A percentile compares a stretch with the other conserved stretches of the same genome.
Evolutionary conservation across 148 eudicot species (phyloP).

Genomic region (Camellia lanceoleosa): DNA sequence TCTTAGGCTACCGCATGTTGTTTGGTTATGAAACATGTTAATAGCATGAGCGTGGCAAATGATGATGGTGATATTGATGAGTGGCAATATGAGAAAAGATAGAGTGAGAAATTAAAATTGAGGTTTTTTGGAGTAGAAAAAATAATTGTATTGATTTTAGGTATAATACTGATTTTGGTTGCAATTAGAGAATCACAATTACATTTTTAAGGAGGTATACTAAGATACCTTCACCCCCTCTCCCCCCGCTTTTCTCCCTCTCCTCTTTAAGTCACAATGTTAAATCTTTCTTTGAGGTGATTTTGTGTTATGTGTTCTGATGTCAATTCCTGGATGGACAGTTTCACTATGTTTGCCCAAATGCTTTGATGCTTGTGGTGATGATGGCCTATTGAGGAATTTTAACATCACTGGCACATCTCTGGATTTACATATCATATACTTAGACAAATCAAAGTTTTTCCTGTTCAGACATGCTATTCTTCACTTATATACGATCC

Average conservation of each 20-base stretch:
- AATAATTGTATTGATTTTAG: no score
- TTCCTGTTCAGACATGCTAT: neutral
- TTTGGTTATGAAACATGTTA: neutral
- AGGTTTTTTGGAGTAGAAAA: no score
- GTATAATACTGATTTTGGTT: no score
- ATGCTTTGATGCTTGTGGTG: neutral
- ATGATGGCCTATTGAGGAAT: constrained; percentile 7
- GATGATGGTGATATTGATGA: neutral
- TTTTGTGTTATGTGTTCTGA: neutral
- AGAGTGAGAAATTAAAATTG: neutral
- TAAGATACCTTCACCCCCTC: no score
- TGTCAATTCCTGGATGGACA: neutral
- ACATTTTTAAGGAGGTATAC: no score
- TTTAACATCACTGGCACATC: neutral
- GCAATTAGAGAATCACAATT: no score
- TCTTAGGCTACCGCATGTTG: no score
- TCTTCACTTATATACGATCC: neutral
- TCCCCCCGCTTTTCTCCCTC: neutral
- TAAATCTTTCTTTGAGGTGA: neutral
- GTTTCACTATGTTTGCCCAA: neutral
- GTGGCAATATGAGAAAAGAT: neutral
- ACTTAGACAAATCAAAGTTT: neutral
- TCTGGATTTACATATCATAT: neutral
- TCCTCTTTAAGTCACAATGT: neutral
- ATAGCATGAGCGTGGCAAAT: neutral